phyloP scores from a whole-genome alignment of 306 rosid genomes.

The Ceratonia siliqua region DNA sequence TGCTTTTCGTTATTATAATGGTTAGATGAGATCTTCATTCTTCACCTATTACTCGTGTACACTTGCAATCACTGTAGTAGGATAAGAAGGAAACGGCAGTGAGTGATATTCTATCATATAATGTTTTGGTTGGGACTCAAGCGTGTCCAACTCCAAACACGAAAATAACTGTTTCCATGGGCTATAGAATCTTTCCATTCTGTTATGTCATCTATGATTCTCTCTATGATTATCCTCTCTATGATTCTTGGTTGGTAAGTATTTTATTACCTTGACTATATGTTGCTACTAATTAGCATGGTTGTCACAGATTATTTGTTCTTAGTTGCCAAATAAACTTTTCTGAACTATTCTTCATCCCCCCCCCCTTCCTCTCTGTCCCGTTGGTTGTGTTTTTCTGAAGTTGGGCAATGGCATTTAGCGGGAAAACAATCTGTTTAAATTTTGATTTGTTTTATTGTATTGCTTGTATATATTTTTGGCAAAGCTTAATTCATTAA shows the following conservation, averaged over 20 bases:
- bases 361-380: too few species aligned
- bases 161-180: background rate
- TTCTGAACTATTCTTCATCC: too few species aligned
- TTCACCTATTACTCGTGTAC: background rate
- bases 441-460: too few species aligned
- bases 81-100: too few species aligned
- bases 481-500: background rate
- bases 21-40: too few species aligned
- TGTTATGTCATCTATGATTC: background rate
- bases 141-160: background rate
- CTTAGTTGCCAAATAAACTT: background rate
- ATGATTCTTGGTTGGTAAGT: background rate
- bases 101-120: background rate
- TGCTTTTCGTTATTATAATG: background rate
- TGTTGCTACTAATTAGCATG: background rate
- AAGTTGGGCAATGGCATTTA: background rate
- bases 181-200: background rate
- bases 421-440: background rate
- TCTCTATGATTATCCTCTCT: background rate
- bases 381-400: conserved; percentile 21
- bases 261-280: background rate
- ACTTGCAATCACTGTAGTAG: background rate
- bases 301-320: background rate
- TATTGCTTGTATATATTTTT: too few species aligned
- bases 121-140: background rate